Percentiles rank a stretch among this genome's conserved stretches.
Evolutionary conservation across 164 flowering plant genomes (phyloP).

Genomic region (Malania oleifera): DNA sequence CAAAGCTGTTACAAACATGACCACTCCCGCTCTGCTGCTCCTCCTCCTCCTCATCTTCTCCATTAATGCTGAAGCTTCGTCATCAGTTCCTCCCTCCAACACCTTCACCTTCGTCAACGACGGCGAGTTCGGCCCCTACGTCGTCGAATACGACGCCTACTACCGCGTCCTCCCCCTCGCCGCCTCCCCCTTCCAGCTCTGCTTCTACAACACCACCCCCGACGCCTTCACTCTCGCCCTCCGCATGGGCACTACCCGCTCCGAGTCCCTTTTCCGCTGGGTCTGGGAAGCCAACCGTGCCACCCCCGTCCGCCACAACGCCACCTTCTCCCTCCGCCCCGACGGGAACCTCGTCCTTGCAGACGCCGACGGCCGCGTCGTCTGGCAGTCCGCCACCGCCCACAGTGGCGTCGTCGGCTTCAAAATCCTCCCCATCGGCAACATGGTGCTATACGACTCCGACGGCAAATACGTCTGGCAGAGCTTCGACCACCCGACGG

Average conservation of each 20-base stretch:
- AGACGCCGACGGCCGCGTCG: conserved; percentile 38
- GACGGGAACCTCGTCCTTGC: conserved; percentile 58
- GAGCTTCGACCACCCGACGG: conserved; percentile 50
- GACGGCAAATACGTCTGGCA: conserved; percentile 46
- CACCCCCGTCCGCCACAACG: conserved; percentile 41
- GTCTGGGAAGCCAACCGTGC: conserved; percentile 64
- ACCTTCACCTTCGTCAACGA: conserved; percentile 37
- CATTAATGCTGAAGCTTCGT: conserved; percentile 21
- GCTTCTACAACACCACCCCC: conserved; percentile 47
- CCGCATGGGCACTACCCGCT: conserved; percentile 21
- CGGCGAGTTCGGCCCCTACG: conserved; percentile 36
- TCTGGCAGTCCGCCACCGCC: conserved; percentile 53
- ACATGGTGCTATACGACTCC: conserved; percentile 40
- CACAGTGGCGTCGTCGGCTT: conserved; percentile 45
- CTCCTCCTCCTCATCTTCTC: conserved; percentile 8
- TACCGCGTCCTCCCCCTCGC: conserved; percentile 24
- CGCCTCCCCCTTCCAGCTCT: conserved; percentile 29
- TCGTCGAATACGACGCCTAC: conserved; percentile 35
- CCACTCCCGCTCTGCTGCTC: conserved; percentile 11
- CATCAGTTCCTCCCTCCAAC: conserved; percentile 37
- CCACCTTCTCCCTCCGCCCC: conserved; percentile 28
- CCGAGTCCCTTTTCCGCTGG: conserved; percentile 29
- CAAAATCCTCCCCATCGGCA: conserved; percentile 39
- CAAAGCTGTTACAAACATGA: too few species aligned
- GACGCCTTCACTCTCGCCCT: conserved; percentile 44